A percentile compares a stretch with the other conserved stretches of the same genome.
Conservation (phyloP, 257 asterid genomes). For the Cynanchum wilfordii region DNA sequence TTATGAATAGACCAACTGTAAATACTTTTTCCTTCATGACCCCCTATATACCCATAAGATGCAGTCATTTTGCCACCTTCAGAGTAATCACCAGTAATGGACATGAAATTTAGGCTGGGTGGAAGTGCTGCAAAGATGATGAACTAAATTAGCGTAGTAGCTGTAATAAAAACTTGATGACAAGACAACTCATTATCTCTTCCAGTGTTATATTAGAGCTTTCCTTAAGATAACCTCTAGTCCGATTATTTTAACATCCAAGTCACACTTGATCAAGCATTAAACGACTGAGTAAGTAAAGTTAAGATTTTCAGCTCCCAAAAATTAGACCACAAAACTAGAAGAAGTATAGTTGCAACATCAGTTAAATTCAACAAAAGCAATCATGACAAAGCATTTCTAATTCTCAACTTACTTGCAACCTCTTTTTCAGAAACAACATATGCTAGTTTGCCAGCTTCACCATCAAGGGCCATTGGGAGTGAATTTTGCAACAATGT, state of each 20-base stretch:
- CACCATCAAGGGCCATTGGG: slow-evolving; percentile 99
- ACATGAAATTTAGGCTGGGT: slow-evolving; percentile 85
- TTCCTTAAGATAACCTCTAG: not conserved
- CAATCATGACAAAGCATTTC: slow-evolving; percentile 8
- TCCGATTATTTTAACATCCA: not conserved
- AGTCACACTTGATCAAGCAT: not conserved
- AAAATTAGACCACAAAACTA: not conserved
- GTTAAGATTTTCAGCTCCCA: not conserved
- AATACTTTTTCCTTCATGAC: slow-evolving; percentile 92
- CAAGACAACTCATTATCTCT: not conserved
- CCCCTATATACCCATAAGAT: slow-evolving; percentile 93
- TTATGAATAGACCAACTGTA: slow-evolving; percentile 83
- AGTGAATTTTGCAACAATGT: slow-evolving; percentile 72
- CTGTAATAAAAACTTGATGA: no score
- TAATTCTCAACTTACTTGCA: slow-evolving; percentile 55
- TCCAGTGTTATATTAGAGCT: not conserved
- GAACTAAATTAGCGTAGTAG: slow-evolving; percentile 13
- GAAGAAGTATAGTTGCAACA: not conserved
- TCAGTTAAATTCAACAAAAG: slow-evolving; percentile 11
- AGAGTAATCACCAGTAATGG: slow-evolving; percentile 77
- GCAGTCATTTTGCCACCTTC: slow-evolving; percentile 92
- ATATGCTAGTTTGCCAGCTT: slow-evolving; percentile 91
- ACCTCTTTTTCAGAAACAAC: slow-evolving; percentile 62
- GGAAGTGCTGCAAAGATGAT: slow-evolving; percentile 73
- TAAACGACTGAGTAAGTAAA: not conserved